Conservation (phyloP, 495 filamentous ascomycete genomes). For the Neurospora sp. region DNA sequence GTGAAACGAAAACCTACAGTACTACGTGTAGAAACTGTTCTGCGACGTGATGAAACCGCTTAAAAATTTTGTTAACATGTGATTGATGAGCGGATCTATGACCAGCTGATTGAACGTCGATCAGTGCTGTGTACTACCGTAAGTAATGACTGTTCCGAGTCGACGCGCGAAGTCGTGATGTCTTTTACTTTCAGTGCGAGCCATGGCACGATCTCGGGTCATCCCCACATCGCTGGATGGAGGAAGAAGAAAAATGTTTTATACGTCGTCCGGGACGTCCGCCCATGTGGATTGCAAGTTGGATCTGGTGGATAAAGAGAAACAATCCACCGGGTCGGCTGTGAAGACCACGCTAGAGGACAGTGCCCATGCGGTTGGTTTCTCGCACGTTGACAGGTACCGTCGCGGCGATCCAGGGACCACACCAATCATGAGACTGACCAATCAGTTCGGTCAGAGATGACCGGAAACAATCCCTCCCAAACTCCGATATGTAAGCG, state of each 20-base stretch:
- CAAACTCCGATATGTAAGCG: neutral
- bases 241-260: neutral
- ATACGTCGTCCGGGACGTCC: neutral
- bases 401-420: neutral
- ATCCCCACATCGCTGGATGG: neutral
- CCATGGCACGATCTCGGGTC: neutral
- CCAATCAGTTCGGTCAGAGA: neutral
- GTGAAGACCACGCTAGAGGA: neutral
- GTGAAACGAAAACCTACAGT: neutral
- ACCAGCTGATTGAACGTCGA: neutral
- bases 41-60: neutral
- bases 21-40: neutral
- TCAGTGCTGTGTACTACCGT: neutral
- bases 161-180: neutral
- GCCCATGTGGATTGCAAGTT: neutral
- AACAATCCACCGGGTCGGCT: neutral
- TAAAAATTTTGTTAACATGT: neutral
- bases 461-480: neutral
- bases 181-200: neutral
- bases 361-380: neutral
- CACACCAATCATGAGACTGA: neutral
- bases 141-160: neutral
- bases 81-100: neutral
- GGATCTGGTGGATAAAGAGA: neutral
- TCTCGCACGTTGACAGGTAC: neutral